These are phyloP conservation scores for Anaeromyces robustus DNA, from an alignment of 192 early-diverging fungal genomes.

Conservation along the genomic window DNA sequence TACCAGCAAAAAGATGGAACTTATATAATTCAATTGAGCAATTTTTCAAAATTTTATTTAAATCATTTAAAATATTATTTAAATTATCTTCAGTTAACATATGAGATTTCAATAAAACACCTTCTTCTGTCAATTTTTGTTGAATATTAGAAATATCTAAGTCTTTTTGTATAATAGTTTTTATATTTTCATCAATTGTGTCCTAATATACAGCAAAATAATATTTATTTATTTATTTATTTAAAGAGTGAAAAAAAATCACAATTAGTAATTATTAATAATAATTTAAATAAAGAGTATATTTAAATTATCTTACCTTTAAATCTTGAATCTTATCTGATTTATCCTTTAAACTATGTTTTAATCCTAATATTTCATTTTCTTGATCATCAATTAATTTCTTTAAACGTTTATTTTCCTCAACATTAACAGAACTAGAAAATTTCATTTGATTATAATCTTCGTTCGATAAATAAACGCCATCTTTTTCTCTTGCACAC, in stretches of 20 bases:
- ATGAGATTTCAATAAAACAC: background rate
- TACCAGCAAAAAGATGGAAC: background rate
- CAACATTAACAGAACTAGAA: background rate
- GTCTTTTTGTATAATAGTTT: background rate
- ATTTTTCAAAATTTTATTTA: background rate
- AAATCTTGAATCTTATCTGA: background rate
- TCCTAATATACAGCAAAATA: background rate
- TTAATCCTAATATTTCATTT: background rate
- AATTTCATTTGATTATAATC: conserved; percentile 4
- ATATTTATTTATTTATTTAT: background rate
- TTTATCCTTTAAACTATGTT: background rate
- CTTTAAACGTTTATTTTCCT: background rate
- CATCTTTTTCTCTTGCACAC: conserved; percentile 56
- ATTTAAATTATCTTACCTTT: background rate
- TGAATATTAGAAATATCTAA: background rate
- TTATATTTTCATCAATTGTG: background rate
- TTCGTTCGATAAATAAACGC: conserved; percentile 54
- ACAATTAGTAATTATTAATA: too few relatives aligned
- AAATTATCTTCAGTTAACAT: background rate
- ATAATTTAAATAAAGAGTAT: too few relatives aligned
- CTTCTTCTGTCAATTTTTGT: background rate
- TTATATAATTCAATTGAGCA: background rate
- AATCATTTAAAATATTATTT: background rate
- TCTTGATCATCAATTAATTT: background rate
- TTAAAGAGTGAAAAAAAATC: too few relatives aligned